Evolutionary conservation across 148 eudicot species (phyloP), one percentile per base, ranked within the genome.

Genomic region (Nyssa sinensis): DNA sequence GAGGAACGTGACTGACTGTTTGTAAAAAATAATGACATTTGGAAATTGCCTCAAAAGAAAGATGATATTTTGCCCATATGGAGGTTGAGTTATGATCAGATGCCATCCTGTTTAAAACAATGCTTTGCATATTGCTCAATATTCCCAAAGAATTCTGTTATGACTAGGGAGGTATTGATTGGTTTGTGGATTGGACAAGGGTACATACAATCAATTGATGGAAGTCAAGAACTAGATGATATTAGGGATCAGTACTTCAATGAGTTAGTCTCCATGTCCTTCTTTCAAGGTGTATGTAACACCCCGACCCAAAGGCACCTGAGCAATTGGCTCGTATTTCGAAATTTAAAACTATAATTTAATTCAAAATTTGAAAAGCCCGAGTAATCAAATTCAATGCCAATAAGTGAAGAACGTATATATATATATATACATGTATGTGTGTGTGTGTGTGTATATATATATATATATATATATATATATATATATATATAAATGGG

Each of bases 1-100:
- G 8, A 29, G 1, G 66, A 33, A 4, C 27, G 25, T 7, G 77
- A 73, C 17, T 79, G 81, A 76, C 41, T 53, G 7, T 71, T 30
- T 3, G 39, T 73, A 4, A 29, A 27, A 25, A 39, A 72, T 21
- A 37, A 30, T 58, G 64, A 64, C 14, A 39, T 79, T 0, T 49
- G 44, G 23, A 23, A 57, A 7, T 4, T 49, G 13, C 58, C n/a
- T 0, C 35, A 72, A 66, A 51, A 47, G 1, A 53, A 67, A 7
- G 51, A 28, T 74, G 47, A 27, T 62, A 39, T 39, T 29, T 11
- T 66, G 12, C 55, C 70, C 0, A 25, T 39, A 1, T 9, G 24
- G 2, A 39, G 2, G 53, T 66, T 66, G 55, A 66, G 70, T 33
- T 66, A 66, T 25, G n/a, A 66, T 29, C 13, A 41, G 14, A 24